These are phyloP conservation scores for Ilyonectria destructans DNA, from an alignment of 2,329 filamentous ascomycete species.

Conservation along the genomic window DNA sequence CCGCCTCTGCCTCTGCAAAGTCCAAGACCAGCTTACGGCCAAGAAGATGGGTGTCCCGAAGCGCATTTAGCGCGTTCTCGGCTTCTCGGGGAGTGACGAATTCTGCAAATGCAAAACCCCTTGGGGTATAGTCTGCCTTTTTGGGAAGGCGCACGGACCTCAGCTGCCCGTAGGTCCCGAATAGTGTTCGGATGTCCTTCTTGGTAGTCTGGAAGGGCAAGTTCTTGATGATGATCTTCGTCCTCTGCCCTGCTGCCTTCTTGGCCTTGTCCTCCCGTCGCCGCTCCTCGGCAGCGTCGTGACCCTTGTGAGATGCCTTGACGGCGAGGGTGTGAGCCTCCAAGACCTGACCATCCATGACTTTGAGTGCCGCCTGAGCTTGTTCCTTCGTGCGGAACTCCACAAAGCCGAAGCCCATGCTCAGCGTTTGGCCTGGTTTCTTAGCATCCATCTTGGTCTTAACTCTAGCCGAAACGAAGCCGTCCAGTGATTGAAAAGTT, in stretches of 20 bases:
- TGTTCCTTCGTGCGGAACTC: slow-evolving; percentile 87
- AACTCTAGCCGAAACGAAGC: slow-evolving; percentile 90
- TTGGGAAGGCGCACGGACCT: slow-evolving; percentile 94
- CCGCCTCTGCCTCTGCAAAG: slow-evolving; percentile 89
- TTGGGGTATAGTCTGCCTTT: slow-evolving; percentile 90
- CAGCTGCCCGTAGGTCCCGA: slow-evolving; percentile 92
- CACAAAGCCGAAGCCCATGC: slow-evolving; percentile 97
- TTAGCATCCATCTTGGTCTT: slow-evolving; percentile 97
- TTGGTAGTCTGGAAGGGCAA: slow-evolving; percentile 95
- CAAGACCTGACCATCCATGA: slow-evolving; percentile 92
- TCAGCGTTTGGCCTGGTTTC: slow-evolving; percentile 87
- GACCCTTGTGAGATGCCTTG: slow-evolving; percentile 88
- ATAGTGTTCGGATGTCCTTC: slow-evolving; percentile 89
- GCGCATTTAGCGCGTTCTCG: slow-evolving; percentile 88
- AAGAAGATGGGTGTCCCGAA: slow-evolving; percentile 93
- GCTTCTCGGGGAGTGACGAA: slow-evolving; percentile 95
- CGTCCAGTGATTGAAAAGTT: slow-evolving; percentile 85
- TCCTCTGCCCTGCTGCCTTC: slow-evolving; percentile 82
- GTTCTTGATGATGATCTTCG: slow-evolving; percentile 98
- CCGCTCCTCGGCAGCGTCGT: slow-evolving; percentile 90
- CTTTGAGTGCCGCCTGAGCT: slow-evolving; percentile 83
- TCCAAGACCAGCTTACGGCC: slow-evolving; percentile 92
- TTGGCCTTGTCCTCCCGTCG: slow-evolving; percentile 87
- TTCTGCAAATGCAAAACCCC: slow-evolving; percentile 97
- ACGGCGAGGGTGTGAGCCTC: slow-evolving; percentile 90